Evolutionary conservation across 257 asterid genomes (phyloP).

Genomic region (Cynanchum wilfordii): DNA sequence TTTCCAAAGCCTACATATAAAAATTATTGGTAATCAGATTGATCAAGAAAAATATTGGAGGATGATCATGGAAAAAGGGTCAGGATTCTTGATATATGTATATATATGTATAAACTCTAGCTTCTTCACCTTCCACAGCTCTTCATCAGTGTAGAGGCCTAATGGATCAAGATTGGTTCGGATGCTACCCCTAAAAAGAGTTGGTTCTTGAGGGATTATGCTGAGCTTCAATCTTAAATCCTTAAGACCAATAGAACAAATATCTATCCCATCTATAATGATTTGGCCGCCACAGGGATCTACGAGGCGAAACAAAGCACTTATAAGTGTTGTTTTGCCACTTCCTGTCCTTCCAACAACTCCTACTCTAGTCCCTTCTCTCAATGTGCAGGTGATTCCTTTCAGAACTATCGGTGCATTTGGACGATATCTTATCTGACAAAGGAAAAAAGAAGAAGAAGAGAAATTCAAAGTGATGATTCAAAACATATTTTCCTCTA

Average conservation of each 20-base stretch:
- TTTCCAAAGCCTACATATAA: constrained; percentile 48
- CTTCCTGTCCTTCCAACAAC: constrained; percentile 91
- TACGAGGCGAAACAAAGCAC: constrained; percentile 73
- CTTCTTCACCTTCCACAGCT: constrained; percentile 61
- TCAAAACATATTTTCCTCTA: background rate
- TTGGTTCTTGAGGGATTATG: constrained; percentile 88
- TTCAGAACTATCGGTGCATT: constrained; percentile 73
- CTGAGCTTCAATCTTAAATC: constrained; percentile 69
- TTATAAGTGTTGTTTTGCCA: constrained; percentile 70
- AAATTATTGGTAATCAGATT: background rate
- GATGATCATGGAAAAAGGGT: too few species aligned
- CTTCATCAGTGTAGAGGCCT: constrained; percentile 58
- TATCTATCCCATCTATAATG: constrained; percentile 51
- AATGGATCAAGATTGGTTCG: constrained; percentile 76
- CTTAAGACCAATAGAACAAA: constrained; percentile 62
- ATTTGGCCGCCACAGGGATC: constrained; percentile 63
- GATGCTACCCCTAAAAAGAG: constrained; percentile 67
- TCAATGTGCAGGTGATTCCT: constrained; percentile 68
- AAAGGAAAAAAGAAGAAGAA: background rate
- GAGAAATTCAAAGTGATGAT: background rate
- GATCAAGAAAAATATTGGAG: background rate
- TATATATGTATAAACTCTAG: background rate
- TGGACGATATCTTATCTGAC: constrained; percentile 62
- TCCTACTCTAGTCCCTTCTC: constrained; percentile 63
- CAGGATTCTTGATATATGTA: background rate